Base-by-base conservation (phyloP, 2,329 filamentous ascomycete genomes). In the Aspergillus niger region DNA sequence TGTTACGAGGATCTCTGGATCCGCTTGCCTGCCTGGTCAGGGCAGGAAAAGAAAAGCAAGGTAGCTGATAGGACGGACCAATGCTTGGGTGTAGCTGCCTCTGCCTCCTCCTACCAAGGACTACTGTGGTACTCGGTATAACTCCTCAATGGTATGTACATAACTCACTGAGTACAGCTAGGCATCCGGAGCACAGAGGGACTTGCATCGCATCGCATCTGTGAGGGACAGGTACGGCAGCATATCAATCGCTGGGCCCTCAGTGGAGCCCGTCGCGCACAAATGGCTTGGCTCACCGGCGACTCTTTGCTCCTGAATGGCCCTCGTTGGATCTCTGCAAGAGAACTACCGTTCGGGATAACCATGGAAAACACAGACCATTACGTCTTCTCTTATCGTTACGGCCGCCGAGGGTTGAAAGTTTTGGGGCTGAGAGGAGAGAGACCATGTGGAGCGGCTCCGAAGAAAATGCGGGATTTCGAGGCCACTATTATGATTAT, bases 341-440 rank as follows among this genome's bases (percentile, higher is more conserved):
- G 48, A 64, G 64, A 66, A 66, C 60, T 48, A 52, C 57, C 39
- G 64, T 66, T 64, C 60, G 43, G 49, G 55, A 53, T 53, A 67
- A 66, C 62, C 62, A 67, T 64, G 63, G 63, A 65, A 36, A 63
- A 56, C 58, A 28, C 39, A 30, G 53, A 47, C 30, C 53, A 55
- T 55, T 55, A 55, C 53, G 41, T 55, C 53, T 44, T 28, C 26
- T 32, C 28, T 28, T 43, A 44, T 28, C 28, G 36, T 36, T 44
- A 44, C 26, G 30, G 17, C 26, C 26, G 32, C 26, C 26, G 24
- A 20, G n/a, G 17, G 52, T n/a, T 30, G 20, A 28, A 30, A 10
- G 2, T 30, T 47, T 47, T 47, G 53, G 30, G 24, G 39, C 11
- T 36, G 53, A 44, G 39, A 32, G 51, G 8, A 28, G 8, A n/a